Conservation (phyloP, 2,329 filamentous ascomycete genomes). For the Penicillium sp. region DNA sequence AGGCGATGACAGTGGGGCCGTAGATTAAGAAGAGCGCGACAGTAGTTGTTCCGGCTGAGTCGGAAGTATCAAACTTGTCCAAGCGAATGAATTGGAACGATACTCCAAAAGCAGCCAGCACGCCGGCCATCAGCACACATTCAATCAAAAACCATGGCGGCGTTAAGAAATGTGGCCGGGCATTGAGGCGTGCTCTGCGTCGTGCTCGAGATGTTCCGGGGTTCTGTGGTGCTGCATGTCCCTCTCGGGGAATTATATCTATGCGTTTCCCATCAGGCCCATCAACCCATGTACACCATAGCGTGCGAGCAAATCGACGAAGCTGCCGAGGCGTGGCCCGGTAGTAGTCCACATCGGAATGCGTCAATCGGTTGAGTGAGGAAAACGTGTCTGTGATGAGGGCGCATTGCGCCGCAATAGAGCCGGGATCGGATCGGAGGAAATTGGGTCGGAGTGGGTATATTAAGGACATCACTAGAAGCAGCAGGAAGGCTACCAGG, state of each 20-base stretch:
- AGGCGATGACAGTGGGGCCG: constrained; percentile 21
- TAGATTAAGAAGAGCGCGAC: constrained; percentile 14
- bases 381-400: constrained; percentile 12
- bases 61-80: constrained; percentile 9
- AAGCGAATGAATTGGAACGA: constrained; percentile 8
- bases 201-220: too few relatives aligned
- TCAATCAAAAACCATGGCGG: constrained; percentile 18
- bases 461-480: constrained; percentile 2
- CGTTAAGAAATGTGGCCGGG: constrained; percentile 21
- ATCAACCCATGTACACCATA: constrained; percentile 17
- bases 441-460: constrained; percentile 19
- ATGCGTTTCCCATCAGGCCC: constrained; percentile 3
- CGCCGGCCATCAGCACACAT: constrained; percentile 13
- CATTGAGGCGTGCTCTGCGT: constrained; percentile 1
- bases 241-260: constrained; percentile 5
- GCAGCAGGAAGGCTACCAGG: neutral
- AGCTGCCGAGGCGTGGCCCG: constrained; percentile 18
- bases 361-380: constrained; percentile 1
- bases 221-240: too few relatives aligned
- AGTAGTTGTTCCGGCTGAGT: constrained; percentile 4
- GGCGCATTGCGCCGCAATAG: constrained; percentile 20
- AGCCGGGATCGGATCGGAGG: constrained; percentile 17
- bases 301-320: constrained; percentile 13
- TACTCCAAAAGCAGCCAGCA: constrained; percentile 14
- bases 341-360: constrained; percentile 4